Evolutionary conservation across 1,284 basidiomycete genomes (phyloP), one percentile per base, ranked within the genome.

Genomic region (Neonothopanus nambi): DNA sequence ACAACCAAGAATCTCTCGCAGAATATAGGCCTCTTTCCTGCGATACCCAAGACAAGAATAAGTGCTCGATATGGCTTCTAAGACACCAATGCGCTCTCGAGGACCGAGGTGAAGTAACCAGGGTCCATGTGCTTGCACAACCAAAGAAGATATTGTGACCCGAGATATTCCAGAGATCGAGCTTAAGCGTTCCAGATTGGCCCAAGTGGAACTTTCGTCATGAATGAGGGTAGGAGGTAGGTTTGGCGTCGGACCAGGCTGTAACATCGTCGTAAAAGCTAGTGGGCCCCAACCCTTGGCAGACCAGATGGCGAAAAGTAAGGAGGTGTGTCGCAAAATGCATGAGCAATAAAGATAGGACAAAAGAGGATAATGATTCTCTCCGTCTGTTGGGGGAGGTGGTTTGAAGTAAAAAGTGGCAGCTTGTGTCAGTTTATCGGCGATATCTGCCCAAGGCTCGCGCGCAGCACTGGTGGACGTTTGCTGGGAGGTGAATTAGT

Each of bases 201-300:
- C 62, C 73, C 75, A 75, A 44, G 77, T 73, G 55, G 71, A 71
- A 54, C 72, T 63, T 38, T 72, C 66, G 42, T 72, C 64, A 51
- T 69, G 67, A 44, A 74, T 65, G 52, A 82, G 66, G 20, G 79
- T 83, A 38, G 80, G 78, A 59, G 78, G 80, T 57, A 80, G 69
- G 69, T 77, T 77, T n/a, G 75, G 79, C 38, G 71, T 80, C 44
- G 74, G 77, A 28, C 77, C 84, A 43, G 81, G 76, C 54, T 87
- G 82, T 35, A 92, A 67, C 81, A 94, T 83, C 6, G 82, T 82
- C 13, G 84, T 84, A 59, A 93, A 87, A 3, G 92, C 87, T 26
- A 90, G 76, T 0, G 84, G 82, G 7, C 90, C 90, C 90, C 91
- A 94, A 21, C 93, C 93, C 64, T 92, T 92, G 1, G 88, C 81